Evolutionary conservation across 768 basidiomycete species (phyloP).

Genomic region (Rhodotorula toruloides): DNA sequence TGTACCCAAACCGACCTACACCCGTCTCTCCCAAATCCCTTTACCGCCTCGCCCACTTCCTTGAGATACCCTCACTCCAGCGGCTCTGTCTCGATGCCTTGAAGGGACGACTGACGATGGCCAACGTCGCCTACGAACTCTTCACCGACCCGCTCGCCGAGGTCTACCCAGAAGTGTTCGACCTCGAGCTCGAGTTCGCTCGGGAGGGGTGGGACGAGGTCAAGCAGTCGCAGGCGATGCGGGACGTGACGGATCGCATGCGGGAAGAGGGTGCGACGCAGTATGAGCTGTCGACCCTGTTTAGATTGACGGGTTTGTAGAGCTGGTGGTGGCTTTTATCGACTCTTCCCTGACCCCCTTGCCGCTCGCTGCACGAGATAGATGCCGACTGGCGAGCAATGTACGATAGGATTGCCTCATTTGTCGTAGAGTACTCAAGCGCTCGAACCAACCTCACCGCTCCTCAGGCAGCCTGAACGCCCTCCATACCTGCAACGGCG

Average conservation of each 20-base stretch:
- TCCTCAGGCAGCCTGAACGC: no score
- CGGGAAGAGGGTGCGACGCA: not conserved
- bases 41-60: constrained; percentile 29
- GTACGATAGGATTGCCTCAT: no score
- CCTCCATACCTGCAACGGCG: no score
- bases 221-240: not conserved
- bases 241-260: constrained; percentile 1
- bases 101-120: not conserved
- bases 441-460: no score
- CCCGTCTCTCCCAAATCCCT: constrained; percentile 21
- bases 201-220: not conserved
- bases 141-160: constrained; percentile 2
- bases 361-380: no score
- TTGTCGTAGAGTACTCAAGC: no score
- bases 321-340: no score
- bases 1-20: not conserved
- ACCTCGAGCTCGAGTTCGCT: constrained; percentile 1
- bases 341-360: no score
- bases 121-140: constrained; percentile 6
- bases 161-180: constrained; percentile 8
- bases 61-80: constrained; percentile 3
- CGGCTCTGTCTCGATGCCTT: not conserved
- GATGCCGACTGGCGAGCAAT: no score
- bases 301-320: not conserved
- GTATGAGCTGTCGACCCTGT: constrained; percentile 9